Conservation (phyloP, 768 basidiomycete species). For the Lactarius trivialis region DNA sequence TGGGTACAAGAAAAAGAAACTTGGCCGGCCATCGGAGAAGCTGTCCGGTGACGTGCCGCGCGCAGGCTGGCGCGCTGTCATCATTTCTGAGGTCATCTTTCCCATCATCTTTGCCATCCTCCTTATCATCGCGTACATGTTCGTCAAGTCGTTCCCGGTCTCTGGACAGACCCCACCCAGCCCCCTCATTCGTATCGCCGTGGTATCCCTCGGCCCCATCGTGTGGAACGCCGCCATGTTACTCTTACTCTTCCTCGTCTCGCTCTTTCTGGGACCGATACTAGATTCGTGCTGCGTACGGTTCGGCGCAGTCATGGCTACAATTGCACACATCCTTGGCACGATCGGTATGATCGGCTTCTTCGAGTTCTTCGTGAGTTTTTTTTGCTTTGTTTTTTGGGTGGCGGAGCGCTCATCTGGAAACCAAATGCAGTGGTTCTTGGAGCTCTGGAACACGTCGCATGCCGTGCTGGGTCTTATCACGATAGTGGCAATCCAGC, state of each 20-base stretch:
- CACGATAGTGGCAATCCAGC: slow-evolving; percentile 82
- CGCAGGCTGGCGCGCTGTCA: slow-evolving; percentile 85
- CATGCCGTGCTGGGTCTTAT: slow-evolving; percentile 93
- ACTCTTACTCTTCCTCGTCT: slow-evolving; percentile 81
- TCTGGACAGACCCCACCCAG: slow-evolving; percentile 63
- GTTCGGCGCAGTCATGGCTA: slow-evolving; percentile 91
- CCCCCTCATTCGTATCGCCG: slow-evolving; percentile 86
- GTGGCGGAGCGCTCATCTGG: background rate
- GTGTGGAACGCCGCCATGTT: slow-evolving; percentile 92
- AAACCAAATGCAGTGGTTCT: slow-evolving; percentile 70
- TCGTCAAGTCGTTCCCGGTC: slow-evolving; percentile 81
- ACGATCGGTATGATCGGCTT: slow-evolving; percentile 85
- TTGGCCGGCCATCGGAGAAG: slow-evolving; percentile 96
- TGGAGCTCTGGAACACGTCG: slow-evolving; percentile 94
- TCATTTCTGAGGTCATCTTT: slow-evolving; percentile 83
- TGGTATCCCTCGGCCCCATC: slow-evolving; percentile 90
- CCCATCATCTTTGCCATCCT: slow-evolving; percentile 80
- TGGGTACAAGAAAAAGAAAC: slow-evolving; percentile 98
- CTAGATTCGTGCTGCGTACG: slow-evolving; percentile 75
- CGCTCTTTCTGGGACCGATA: slow-evolving; percentile 90
- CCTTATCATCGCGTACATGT: slow-evolving; percentile 86
- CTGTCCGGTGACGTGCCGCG: slow-evolving; percentile 92
- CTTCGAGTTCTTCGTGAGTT: slow-evolving; percentile 89
- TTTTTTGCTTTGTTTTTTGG: background rate
- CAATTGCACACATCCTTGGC: slow-evolving; percentile 77